Evolutionary conservation across 2,329 filamentous ascomycete species (phyloP).

Genomic region (Diaporthe nobilis): DNA sequence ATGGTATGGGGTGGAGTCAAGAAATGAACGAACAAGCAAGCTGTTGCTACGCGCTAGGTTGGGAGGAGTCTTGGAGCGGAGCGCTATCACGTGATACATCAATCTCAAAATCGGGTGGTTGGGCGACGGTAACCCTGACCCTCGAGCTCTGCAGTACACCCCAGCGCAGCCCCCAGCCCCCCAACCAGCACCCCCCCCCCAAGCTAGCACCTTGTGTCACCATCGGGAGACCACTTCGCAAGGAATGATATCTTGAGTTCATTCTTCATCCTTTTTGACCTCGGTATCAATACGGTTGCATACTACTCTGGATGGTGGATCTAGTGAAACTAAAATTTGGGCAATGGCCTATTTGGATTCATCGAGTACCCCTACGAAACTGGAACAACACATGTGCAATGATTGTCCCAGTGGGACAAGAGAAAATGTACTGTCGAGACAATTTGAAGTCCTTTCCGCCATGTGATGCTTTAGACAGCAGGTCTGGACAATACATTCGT

Average conservation of each 20-base stretch:
- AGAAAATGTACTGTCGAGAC: too few species aligned
- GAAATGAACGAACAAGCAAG: not conserved
- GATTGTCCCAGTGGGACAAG: too few species aligned
- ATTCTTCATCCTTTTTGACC: too few species aligned
- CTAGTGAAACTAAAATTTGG: not conserved
- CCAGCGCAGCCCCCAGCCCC: not conserved
- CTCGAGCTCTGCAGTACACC: not conserved
- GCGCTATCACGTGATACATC: not conserved
- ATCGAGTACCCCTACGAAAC: too few species aligned
- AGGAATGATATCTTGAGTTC: too few species aligned
- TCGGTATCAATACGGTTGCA: too few species aligned
- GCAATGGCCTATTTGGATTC: not conserved
- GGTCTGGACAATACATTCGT: too few species aligned
- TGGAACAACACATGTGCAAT: too few species aligned
- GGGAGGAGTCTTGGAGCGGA: not conserved
- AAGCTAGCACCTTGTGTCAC: too few species aligned
- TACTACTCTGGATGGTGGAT: not conserved
- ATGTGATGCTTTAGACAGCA: too few species aligned
- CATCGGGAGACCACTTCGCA: too few species aligned
- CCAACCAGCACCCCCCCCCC: too few species aligned
- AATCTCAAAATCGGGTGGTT: not conserved
- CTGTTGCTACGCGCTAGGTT: not conserved
- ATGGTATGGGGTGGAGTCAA: not conserved
- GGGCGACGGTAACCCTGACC: not conserved
- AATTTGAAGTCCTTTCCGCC: rapidly evolving